Evolutionary conservation across 2,329 filamentous ascomycete genomes (phyloP).

Genomic region (Aspergillus melleus): DNA sequence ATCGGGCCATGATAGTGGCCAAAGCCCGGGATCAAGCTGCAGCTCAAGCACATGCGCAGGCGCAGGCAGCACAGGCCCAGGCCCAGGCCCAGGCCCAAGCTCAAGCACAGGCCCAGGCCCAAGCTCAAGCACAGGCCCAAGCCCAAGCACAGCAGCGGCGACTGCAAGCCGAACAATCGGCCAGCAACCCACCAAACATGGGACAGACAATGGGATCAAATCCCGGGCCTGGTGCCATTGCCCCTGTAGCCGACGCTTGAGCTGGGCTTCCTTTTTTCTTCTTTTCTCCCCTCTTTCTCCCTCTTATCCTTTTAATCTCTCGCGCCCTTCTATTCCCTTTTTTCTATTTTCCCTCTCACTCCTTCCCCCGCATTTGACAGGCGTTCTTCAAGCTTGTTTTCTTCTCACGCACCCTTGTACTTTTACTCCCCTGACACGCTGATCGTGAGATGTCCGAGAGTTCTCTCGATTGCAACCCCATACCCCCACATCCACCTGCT

Average conservation of each 20-base stretch:
- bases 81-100: slow-evolving; percentile 35
- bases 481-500: slow-evolving; percentile 5
- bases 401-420: slow-evolving; percentile 19
- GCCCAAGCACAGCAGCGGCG: slow-evolving; percentile 39
- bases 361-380: slow-evolving; percentile 32
- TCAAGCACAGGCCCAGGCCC: slow-evolving; percentile 41
- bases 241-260: slow-evolving; percentile 33
- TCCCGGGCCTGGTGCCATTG: slow-evolving; percentile 30
- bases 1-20: slow-evolving; percentile 52
- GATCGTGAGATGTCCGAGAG: slow-evolving; percentile 3
- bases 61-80: slow-evolving; percentile 43
- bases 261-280: slow-evolving; percentile 19
- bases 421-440: slow-evolving; percentile 28
- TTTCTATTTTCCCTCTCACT: slow-evolving; percentile 2
- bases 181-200: slow-evolving; percentile 25
- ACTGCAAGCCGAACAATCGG: slow-evolving; percentile 36
- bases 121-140: slow-evolving; percentile 38
- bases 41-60: slow-evolving; percentile 45
- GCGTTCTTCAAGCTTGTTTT: slow-evolving; percentile 26
- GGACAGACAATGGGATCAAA: slow-evolving; percentile 31
- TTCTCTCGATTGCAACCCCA: slow-evolving; percentile 9
- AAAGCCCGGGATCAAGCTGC: slow-evolving; percentile 45
- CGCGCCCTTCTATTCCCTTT: slow-evolving; percentile 1
- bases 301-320: slow-evolving; percentile 15
- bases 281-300: slow-evolving; percentile 17